Evolutionary conservation across 1,139 yeast genomes (phyloP).

Genomic region (Blastobotrys ciferrii): DNA sequence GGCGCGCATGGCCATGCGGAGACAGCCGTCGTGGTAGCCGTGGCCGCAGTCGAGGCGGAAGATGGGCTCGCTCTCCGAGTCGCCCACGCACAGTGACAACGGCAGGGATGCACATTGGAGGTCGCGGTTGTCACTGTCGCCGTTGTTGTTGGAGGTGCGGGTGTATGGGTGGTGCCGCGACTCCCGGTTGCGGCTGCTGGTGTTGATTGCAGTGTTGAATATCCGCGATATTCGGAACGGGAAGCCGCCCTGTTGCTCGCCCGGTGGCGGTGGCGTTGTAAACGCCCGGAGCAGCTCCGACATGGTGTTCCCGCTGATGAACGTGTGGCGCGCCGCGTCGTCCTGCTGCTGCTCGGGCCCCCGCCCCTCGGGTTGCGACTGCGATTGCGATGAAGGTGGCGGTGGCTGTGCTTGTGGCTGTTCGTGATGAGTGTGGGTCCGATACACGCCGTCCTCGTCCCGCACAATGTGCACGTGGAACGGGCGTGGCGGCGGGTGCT

Average conservation of each 20-base stretch:
- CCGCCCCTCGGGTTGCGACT: not conserved
- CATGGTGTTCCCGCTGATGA: constrained; percentile 2
- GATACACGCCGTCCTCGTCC: constrained; percentile 1
- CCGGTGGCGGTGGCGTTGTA: constrained; percentile 1
- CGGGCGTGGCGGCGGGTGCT: not conserved
- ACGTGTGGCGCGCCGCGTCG: constrained; percentile 7
- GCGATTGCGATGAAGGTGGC: not conserved
- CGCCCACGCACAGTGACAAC: constrained; percentile 27
- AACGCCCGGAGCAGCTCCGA: constrained; percentile 4
- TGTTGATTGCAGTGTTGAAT: constrained; percentile 1
- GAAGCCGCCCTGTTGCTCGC: not conserved
- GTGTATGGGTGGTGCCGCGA: constrained; percentile 27
- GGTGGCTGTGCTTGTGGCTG: not conserved
- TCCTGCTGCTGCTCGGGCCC: not conserved
- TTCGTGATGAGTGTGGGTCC: not conserved
- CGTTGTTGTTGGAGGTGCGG: not conserved
- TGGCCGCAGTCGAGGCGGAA: constrained; percentile 32
- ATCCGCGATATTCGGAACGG: constrained; percentile 1
- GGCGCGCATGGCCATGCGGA: constrained; percentile 30
- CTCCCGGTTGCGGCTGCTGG: constrained; percentile 10
- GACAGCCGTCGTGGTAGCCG: constrained; percentile 32
- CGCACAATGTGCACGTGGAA: constrained; percentile 6
- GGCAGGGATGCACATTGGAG: constrained; percentile 31
- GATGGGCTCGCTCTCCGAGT: constrained; percentile 14
- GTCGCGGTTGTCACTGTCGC: constrained; percentile 12